A percentile compares a stretch with the other conserved stretches of the same genome.
These are phyloP conservation scores for Hylodesmum podocarpum DNA, from an alignment of 306 rosid genomes.

Conservation along the genomic window DNA sequence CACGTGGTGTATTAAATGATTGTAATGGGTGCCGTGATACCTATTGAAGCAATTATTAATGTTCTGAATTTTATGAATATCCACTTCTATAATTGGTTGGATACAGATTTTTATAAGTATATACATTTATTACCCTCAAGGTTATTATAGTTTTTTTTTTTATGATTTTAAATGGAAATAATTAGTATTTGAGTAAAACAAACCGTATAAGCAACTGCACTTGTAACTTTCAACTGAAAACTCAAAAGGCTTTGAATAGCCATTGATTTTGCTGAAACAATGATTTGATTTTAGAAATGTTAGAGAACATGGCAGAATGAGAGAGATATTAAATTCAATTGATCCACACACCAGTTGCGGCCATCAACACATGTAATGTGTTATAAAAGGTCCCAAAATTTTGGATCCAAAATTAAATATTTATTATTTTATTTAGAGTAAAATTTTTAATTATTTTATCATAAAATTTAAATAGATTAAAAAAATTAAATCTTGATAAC, in stretches of 20 bases:
- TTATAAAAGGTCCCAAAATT: no score
- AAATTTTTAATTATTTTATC: no score
- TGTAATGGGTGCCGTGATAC: conserved; percentile 2
- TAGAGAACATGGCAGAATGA: not conserved
- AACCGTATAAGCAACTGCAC: conserved; percentile 2
- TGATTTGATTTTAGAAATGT: not conserved
- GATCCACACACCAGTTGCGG: no score
- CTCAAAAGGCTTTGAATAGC: not conserved
- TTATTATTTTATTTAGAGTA: no score
- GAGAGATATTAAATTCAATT: not conserved
- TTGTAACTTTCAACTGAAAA: not conserved
- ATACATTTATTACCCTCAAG: not conserved
- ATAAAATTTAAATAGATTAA: no score
- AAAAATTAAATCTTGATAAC: no score
- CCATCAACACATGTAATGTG: no score
- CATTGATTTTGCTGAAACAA: not conserved
- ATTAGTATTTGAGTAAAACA: not conserved
- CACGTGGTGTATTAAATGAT: conserved; percentile 24
- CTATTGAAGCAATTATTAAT: no score
- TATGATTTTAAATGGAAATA: not conserved
- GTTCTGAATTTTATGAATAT: conserved; percentile 14
- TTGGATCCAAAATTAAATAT: no score
- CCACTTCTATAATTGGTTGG: not conserved
- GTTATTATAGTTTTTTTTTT: not conserved
- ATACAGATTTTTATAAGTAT: not conserved